Base-by-base conservation (phyloP, 2,329 filamentous ascomycete species). In the Colletotrichum brevisporum region DNA sequence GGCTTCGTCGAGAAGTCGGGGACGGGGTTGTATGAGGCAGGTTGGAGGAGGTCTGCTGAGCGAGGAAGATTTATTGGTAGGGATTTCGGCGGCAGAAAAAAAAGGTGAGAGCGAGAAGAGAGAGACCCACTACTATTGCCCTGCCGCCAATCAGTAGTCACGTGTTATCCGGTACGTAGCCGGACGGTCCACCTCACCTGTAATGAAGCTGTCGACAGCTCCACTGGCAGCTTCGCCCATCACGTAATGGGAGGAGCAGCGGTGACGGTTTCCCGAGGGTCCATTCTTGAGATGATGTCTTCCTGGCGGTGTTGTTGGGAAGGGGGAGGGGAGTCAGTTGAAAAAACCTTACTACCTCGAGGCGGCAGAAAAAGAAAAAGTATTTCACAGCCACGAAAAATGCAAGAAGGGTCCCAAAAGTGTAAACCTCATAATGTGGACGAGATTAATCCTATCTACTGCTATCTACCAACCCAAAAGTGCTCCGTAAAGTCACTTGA, bases 381-480 rank as follows among this genome's bases (percentile, higher is more conserved):
- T 6, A 8, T 36, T 5, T 47, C 55, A 15, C 5, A 9, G 27
- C 9, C 31, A 36, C 31, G 6, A 36, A 12, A 36, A 36, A 36
- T 8, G 31, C 8, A 10, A 36, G 8, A 10, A 36, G 2, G 31
- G 31, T 8, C 10, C 10, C 31, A 36, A 10, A 8, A 36, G 31
- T 10, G 3, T 36, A 36, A 36, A 36, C 31, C 31, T 36, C 41
- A 36, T 16, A 48, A 31, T 26, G 13, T 10, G 21, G 21, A 58
- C 48, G 55, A 58, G 55, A 58, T 18, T 47, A 15, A 26, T 58
- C 26, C 55, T 58, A 58, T 58, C 55, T 58, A 58, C 41, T 54
- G 8, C 8, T 48, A 48, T 27, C 55, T 58, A 58, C 12, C 4
- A 6, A 16, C 12, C 13, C n/a, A 36, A 36, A 10, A 36, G 31